These are phyloP conservation scores for Sarcodon aspratus DNA, from an alignment of 768 basidiomycete genomes.

Conservation along the genomic window DNA sequence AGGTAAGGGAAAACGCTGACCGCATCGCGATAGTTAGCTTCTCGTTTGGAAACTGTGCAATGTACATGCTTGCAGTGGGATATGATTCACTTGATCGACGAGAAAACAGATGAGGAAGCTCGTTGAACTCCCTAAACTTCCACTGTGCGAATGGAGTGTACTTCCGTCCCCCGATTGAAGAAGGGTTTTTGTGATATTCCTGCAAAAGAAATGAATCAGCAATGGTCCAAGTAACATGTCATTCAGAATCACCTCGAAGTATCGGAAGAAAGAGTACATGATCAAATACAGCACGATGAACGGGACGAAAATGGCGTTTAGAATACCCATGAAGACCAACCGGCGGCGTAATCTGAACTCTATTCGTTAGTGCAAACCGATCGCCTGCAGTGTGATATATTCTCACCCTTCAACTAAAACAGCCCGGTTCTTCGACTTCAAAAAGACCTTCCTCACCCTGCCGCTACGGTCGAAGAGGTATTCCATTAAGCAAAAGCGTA, in stretches of 20 bases:
- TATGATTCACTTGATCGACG: constrained; percentile 83
- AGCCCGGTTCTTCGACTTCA: constrained; percentile 73
- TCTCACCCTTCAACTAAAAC: constrained; percentile 76
- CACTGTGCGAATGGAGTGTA: constrained; percentile 95
- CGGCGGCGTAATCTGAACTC: constrained; percentile 58
- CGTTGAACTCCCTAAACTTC: constrained; percentile 99
- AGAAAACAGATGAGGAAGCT: constrained; percentile 86
- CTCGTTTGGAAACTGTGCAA: constrained; percentile 96
- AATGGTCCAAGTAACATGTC: too few species aligned
- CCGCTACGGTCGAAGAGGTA: constrained; percentile 91
- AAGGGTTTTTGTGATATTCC: constrained; percentile 99
- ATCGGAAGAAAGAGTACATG: constrained; percentile 99
- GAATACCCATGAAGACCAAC: constrained; percentile 93
- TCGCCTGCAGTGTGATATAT: constrained; percentile 3
- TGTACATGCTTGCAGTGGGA: constrained; percentile 86
- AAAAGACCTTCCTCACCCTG: constrained; percentile 80
- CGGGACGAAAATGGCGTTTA: constrained; percentile 93
- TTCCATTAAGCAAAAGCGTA: constrained; percentile 90
- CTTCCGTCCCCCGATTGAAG: constrained; percentile 81
- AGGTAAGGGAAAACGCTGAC: constrained; percentile 31
- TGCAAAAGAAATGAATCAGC: constrained; percentile 19
- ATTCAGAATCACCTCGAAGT: constrained; percentile 69
- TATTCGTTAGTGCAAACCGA: not conserved
- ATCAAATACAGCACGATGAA: constrained; percentile 95
- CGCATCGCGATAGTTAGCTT: constrained; percentile 83